Evolutionary conservation across 129 eudicot species (phyloP).

Genomic region (Lactuca sativa): DNA sequence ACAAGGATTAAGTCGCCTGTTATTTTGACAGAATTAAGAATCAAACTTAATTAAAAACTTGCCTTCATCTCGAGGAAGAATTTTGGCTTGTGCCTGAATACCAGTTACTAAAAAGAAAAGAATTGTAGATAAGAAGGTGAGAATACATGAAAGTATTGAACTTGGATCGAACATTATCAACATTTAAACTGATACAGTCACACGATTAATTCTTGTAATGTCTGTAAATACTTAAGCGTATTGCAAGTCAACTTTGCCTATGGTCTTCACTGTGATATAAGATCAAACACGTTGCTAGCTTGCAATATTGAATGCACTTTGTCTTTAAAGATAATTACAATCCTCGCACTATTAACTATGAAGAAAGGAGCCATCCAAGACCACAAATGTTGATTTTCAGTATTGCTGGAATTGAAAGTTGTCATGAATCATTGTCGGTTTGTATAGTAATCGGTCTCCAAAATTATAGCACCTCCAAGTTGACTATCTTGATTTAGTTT

Average conservation of each 20-base stretch:
- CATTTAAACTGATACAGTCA: neutral
- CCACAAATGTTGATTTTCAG: too few species aligned
- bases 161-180: neutral
- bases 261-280: neutral
- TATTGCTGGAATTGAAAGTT: too few species aligned
- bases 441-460: too few species aligned
- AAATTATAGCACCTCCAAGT: too few species aligned
- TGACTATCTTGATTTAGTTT: too few species aligned
- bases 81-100: slow-evolving; percentile 23
- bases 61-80: slow-evolving; percentile 40
- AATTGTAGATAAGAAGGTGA: slow-evolving; percentile 1
- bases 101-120: neutral
- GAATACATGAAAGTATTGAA: slow-evolving; percentile 3
- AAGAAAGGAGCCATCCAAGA: too few species aligned
- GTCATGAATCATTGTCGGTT: too few species aligned
- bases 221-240: neutral
- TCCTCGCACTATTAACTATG: neutral
- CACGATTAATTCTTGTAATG: neutral
- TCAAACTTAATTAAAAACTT: neutral
- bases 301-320: neutral
- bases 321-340: neutral
- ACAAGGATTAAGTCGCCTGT: neutral
- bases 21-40: neutral
- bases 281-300: neutral
- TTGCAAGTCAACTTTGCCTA: neutral